phyloP scores from a whole-genome alignment of 257 asterid genomes.

The Craterostigma plantagineum region DNA sequence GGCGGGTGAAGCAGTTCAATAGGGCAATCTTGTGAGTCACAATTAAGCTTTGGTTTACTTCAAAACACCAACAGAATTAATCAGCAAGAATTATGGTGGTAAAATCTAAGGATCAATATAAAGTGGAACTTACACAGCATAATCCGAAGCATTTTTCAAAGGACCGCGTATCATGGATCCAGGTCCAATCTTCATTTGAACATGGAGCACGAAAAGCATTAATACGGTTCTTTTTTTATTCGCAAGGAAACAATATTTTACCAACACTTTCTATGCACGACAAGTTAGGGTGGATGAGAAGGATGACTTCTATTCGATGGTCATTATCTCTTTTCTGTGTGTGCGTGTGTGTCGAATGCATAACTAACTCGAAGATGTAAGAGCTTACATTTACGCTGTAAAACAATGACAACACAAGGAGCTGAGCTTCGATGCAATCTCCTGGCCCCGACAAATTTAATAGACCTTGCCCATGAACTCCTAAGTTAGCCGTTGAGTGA shows the following conservation, averaged over 20 bases:
- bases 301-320: no score
- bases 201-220: slow-evolving; percentile 12
- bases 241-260: no score
- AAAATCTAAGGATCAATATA: slow-evolving; percentile 7
- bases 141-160: slow-evolving; percentile 47
- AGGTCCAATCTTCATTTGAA: slow-evolving; percentile 67
- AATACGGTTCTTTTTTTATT: no score
- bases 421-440: slow-evolving; percentile 89
- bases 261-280: not conserved
- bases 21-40: slow-evolving; percentile 66
- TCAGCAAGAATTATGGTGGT: slow-evolving; percentile 7
- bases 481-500: slow-evolving; percentile 89
- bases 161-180: slow-evolving; percentile 95
- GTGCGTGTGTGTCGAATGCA: not conserved
- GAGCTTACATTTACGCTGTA: slow-evolving; percentile 74
- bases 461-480: slow-evolving; percentile 94
- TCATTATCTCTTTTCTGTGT: no score
- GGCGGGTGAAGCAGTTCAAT: slow-evolving; percentile 85
- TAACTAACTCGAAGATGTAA: not conserved
- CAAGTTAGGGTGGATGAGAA: no score
- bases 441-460: slow-evolving; percentile 91
- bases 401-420: slow-evolving; percentile 73
- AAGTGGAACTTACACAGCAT: slow-evolving; percentile 56
- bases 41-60: slow-evolving; percentile 70
- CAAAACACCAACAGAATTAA: slow-evolving; percentile 12